These are phyloP conservation scores for Dipodascus albidus DNA, from an alignment of 805 yeast species.

Conservation along the genomic window DNA sequence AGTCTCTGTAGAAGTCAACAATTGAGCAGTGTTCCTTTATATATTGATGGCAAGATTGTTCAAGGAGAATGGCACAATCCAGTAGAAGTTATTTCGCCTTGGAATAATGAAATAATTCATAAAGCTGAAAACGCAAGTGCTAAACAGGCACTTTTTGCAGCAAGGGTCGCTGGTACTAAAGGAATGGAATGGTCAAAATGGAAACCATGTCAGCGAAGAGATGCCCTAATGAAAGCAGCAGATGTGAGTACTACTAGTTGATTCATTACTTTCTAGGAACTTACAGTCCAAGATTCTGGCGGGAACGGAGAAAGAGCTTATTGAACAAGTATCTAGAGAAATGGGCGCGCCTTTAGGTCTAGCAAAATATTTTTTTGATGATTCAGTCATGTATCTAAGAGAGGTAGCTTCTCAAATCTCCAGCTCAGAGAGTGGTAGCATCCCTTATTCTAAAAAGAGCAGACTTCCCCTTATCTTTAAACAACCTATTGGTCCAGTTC, in stretches of 20 bases:
- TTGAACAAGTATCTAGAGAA: not conserved
- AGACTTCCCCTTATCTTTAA: not conserved
- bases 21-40: not conserved
- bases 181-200: not conserved
- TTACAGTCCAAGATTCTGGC: too few relatives aligned
- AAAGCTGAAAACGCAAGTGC: not conserved
- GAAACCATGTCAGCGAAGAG: not conserved
- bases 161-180: not conserved
- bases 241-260: not conserved
- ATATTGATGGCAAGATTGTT: not conserved
- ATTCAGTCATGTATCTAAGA: not conserved
- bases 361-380: not conserved
- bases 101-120: not conserved
- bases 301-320: too few relatives aligned
- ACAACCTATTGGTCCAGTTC: slow-evolving; percentile 81
- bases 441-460: not conserved
- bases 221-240: not conserved
- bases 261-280: not conserved
- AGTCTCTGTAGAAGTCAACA: too few relatives aligned
- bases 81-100: not conserved
- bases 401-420: not conserved
- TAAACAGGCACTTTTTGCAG: not conserved
- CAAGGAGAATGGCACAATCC: not conserved
- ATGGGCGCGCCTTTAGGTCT: not conserved
- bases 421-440: not conserved